Evolutionary conservation across 2,329 filamentous ascomycete species (phyloP), one percentile per base, ranked within the genome.

Genomic region (Graphilbum ipis-grandicollis): DNA sequence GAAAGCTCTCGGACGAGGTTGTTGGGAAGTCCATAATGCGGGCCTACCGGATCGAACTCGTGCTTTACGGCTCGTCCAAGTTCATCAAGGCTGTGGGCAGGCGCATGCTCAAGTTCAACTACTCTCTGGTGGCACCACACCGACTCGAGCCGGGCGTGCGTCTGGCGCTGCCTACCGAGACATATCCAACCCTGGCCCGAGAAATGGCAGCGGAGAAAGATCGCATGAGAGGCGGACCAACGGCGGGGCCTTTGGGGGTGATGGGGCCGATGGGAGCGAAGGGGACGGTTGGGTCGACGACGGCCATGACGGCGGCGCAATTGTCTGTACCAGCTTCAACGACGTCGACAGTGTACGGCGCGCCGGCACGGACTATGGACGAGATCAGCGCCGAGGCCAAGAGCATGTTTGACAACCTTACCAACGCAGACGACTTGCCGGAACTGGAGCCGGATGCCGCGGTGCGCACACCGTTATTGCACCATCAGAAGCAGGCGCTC

Each of bases 401-500:
- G 53, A 75, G 74, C 31, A 82, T 96, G 51, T 93, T 98, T 48
- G 85, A 94, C 57, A 79, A 77, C 8, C 70, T 94, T 29, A 71
- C 76, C 19, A 76, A 76, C 47, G 75, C 68, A 9, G 79, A 92
- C 39, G 73, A 83, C 41, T 60, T 96, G 7, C 79, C 80, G 0
- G 69, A 77, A 44, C 74, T 78, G 59, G 75, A 88, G 4, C 68
- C 82, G 0, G 65, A 72, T 37, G 44, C 58, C 3, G 55, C 60
- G 7, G 66, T 90, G 37, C 65, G 67, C 39, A 85, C 77, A 0
- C 64, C 71, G 21, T 59, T 96, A 15, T 71, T 94, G 31, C 67
- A 68, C 40, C 88, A 96, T 56, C 88, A 96, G 54, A 90, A 83
- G 53, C 85, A 94, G 56, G 88, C 80, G 0, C 66, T 96, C 0